phyloP scores from a whole-genome alignment of 768 basidiomycete genomes.

The Psilocybe tampanensis region DNA sequence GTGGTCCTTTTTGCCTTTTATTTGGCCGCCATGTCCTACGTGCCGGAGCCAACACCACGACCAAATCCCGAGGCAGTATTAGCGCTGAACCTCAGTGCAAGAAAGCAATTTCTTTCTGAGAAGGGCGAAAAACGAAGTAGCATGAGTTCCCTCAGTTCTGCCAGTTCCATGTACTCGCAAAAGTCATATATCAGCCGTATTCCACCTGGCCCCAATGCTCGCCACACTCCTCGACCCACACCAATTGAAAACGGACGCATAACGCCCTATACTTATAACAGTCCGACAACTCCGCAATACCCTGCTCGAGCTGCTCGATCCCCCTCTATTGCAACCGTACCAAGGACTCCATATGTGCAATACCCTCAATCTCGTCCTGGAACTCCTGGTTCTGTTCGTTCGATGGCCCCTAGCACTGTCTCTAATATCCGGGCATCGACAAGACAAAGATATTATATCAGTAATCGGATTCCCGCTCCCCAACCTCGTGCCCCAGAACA shows the following conservation, averaged over 20 bases:
- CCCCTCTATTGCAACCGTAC: slow-evolving; percentile 9
- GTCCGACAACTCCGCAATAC: background rate
- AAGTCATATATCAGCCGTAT: slow-evolving; percentile 14
- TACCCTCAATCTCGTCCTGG: slow-evolving; percentile 7
- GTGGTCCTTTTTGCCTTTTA: slow-evolving; percentile 32
- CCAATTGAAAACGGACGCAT: slow-evolving; percentile 1
- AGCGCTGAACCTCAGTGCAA: slow-evolving; percentile 12
- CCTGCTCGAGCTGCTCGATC: slow-evolving; percentile 1
- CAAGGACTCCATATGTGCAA: slow-evolving; percentile 3
- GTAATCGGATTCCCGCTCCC: slow-evolving; percentile 17
- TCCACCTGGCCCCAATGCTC: background rate
- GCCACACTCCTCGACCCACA: background rate
- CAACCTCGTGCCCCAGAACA: slow-evolving; percentile 10
- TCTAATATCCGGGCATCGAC: slow-evolving; percentile 21
- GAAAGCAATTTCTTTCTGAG: slow-evolving; percentile 11
- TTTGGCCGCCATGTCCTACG: slow-evolving; percentile 30
- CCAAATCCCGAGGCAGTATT: slow-evolving; percentile 26
- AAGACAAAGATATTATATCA: slow-evolving; percentile 17
- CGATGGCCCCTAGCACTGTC: slow-evolving; percentile 14
- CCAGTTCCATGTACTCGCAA: slow-evolving; percentile 24
- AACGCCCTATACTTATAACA: slow-evolving; percentile 13
- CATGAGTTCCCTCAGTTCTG: slow-evolving; percentile 16
- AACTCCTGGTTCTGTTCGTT: slow-evolving; percentile 22
- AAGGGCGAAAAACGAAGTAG: slow-evolving; percentile 20
- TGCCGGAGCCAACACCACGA: slow-evolving; percentile 25